Base-by-base conservation (phyloP, 2,329 filamentous ascomycete genomes). In the Phialophora tarda region DNA sequence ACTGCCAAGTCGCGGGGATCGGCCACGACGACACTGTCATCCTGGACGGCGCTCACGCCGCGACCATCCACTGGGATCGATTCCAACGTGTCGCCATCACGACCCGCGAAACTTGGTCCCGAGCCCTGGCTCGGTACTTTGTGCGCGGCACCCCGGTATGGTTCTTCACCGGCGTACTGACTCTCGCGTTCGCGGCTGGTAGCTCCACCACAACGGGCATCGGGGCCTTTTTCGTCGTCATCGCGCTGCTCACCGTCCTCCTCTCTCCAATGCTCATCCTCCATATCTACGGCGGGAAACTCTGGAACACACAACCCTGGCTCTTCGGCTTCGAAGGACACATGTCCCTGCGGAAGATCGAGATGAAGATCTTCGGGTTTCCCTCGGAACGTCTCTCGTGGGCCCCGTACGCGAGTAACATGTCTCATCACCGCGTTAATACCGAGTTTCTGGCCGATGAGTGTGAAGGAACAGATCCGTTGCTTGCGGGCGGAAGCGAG, bases 281-380 rank as follows among this genome's bases (percentile, higher is more conserved):
- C 6, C 51, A 74, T n/a, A 66, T 81, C 3, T 81, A 81, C 48
- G 69, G 74, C 1, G 79, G 78, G 34, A 80, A 81, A 65, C 72
- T 79, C 59, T 80, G 77, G 78, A 72, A 71, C 8, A 74, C 76
- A 8, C 79, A 81, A 62, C 75, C 80, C 17, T 80, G 78, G 76
- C 72, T 82, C 56, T 80, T 82, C 64, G 80, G 79, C 2, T 77
- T 82, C 24, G 78, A 81, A 61, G 79, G 80, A 0, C 77, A 80
- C 65, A 74, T 81, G 68, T 69, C 75, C n/a, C 69, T 81, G 12
- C 73, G 72, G 4, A 74, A 74, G 4, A 78, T 81, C 38, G 80
- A 82, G 66, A 66, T 62, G 10, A 71, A 75, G 28, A 75, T 81
- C 32, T 81, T 81, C 57, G 79, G 79, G 23, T 73, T 72, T 2